These are phyloP conservation scores for Serendipita sp. DNA, from an alignment of 768 basidiomycete species.

Conservation along the genomic window DNA sequence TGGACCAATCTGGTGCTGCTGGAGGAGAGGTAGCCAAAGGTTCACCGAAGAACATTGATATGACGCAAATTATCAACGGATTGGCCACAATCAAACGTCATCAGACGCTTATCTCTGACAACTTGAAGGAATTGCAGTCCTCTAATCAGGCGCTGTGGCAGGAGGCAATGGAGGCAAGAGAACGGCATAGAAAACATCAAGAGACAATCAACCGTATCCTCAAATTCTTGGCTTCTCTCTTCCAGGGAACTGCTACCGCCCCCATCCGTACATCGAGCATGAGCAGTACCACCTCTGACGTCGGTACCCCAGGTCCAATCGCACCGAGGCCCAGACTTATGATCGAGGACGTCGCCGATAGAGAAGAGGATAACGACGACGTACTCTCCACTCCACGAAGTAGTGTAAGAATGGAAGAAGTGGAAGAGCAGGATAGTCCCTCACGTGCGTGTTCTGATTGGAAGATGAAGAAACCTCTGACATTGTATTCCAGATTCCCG, in stretches of 20 bases:
- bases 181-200: constrained; percentile 78
- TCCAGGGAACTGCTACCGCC: constrained; percentile 24
- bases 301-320: constrained; percentile 21
- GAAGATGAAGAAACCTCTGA: background rate
- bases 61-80: constrained; percentile 62
- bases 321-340: constrained; percentile 41
- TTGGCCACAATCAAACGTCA: constrained; percentile 80
- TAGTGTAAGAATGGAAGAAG: constrained; percentile 1
- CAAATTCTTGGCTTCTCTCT: constrained; percentile 85
- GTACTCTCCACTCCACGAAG: background rate
- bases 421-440: background rate
- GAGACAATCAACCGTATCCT: constrained; percentile 93
- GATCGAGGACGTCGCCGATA: constrained; percentile 48
- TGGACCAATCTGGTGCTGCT: background rate
- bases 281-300: constrained; percentile 23
- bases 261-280: constrained; percentile 11
- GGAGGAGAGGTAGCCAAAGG: constrained; percentile 15
- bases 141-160: constrained; percentile 88
- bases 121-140: constrained; percentile 73
- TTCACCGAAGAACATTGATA: constrained; percentile 34
- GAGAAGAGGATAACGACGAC: constrained; percentile 34
- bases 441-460: background rate
- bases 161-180: constrained; percentile 62
- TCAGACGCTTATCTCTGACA: constrained; percentile 78
- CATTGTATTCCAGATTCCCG: background rate